These are phyloP conservation scores for Aeschynomene evenia DNA, from an alignment of 306 rosid species.

Conservation along the genomic window DNA sequence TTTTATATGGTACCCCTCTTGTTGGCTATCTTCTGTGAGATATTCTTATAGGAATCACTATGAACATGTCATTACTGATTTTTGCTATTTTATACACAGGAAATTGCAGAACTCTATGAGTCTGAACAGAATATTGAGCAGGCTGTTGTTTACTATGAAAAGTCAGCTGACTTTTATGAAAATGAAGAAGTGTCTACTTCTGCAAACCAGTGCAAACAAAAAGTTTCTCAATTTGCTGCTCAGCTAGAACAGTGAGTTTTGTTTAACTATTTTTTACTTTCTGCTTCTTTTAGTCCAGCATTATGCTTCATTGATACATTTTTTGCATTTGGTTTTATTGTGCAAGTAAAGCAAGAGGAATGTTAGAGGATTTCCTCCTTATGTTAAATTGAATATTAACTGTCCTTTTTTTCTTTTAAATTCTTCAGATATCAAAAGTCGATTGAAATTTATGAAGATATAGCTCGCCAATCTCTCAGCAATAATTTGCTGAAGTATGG, in stretches of 20 bases:
- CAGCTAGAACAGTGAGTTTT: conserved; percentile 82
- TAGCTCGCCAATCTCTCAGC: conserved; percentile 88
- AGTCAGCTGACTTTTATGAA: conserved; percentile 83
- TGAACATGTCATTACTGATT: conserved; percentile 17
- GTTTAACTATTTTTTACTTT: neutral
- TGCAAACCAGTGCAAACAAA: conserved; percentile 95
- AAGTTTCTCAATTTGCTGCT: conserved; percentile 94
- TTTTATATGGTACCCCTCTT: neutral
- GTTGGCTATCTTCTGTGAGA: neutral
- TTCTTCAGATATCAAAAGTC: conserved; percentile 71
- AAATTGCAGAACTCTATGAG: conserved; percentile 89
- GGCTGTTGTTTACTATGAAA: conserved; percentile 77
- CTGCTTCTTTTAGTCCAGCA: neutral
- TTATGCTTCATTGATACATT: too few relatives aligned
- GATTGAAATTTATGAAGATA: conserved; percentile 79
- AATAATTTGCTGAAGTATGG: conserved; percentile 89
- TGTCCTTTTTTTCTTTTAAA: neutral
- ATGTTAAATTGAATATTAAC: neutral
- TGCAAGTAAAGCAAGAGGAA: neutral
- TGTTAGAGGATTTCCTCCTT: conserved; percentile 11
- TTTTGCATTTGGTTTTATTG: neutral
- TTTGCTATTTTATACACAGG: conserved; percentile 46
- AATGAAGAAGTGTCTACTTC: conserved; percentile 80
- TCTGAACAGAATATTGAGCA: conserved; percentile 77
- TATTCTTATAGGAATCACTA: neutral